Base-by-base conservation (phyloP, 768 basidiomycete species). In the Royoungia palumana region DNA sequence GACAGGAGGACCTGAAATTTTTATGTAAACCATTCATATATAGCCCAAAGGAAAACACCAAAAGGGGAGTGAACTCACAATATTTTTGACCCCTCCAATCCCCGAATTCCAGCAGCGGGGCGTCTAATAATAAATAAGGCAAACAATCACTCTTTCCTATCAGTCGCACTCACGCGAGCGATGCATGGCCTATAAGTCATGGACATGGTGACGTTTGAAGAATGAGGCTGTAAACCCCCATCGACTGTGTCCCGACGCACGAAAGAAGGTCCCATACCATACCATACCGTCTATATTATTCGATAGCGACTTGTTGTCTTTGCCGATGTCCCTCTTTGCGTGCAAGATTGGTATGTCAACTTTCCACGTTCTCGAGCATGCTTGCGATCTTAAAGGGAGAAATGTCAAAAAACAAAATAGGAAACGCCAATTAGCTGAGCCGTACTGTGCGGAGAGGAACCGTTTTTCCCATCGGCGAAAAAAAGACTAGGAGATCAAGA, bases 321-420 rank as follows among this genome's bases (percentile, higher is more conserved):
- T 7, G 7, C 32, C 16, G 22, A 36, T 17, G 38, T 24, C 25
- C 30, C 25, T 35, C 21, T 32, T 25, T 16, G 10, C 30, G 12
- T 16, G 12, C 37, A 37, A 38, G 30, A 42, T 4, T 20, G 6
- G 13, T 16, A n/a, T 14, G 32, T 21, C 27, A 19, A 42, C 28
- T 32, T 35, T 37, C 9, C 36, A 28, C 34, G 35, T 21, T 28
- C 13, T 24, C 20, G 2, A 44, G 13, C 9, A 30, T 35, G 8
- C 19, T 42, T 50, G 52, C 52, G 58, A 48, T 52, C 58, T 57
- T 57, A 24, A 60, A 47, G 60, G 60, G 39, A 25, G 20, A 6
- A 32, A 6, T 14, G 47, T 44, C 44, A 44, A 44, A 22, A n/a
- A 38, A 17, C 6, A 36, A 38, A 17, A 30, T 30, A 4, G 43